phyloP scores from a whole-genome alignment of 805 yeast species.

The Candida lessepsii region DNA sequence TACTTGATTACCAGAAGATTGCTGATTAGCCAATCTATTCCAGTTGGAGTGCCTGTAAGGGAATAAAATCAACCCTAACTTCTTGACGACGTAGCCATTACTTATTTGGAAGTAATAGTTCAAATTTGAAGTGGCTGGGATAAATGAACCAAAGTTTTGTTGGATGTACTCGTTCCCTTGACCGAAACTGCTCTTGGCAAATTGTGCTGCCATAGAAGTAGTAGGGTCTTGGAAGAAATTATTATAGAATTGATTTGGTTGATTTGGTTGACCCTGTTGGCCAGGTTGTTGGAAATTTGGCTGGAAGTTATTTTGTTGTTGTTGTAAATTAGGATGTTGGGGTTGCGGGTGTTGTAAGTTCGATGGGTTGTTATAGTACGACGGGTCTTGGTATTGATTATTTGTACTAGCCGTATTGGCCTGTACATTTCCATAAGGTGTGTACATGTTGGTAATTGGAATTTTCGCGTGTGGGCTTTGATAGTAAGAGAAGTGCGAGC shows the following conservation, averaged over 20 bases:
- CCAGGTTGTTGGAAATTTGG: constrained; percentile 25
- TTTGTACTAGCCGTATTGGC: constrained; percentile 12
- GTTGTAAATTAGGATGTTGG: constrained; percentile 20
- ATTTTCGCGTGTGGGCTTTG: too few species aligned
- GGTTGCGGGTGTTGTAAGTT: constrained; percentile 34
- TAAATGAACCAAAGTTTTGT: constrained; percentile 58
- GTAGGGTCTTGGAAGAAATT: constrained; percentile 72
- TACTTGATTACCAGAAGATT: constrained; percentile 18
- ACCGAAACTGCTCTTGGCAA: constrained; percentile 81
- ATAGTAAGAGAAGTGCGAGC: background rate
- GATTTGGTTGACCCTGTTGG: constrained; percentile 21
- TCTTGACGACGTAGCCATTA: constrained; percentile 77
- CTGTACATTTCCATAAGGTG: constrained; percentile 35
- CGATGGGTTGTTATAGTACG: constrained; percentile 3
- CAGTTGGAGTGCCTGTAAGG: constrained; percentile 87
- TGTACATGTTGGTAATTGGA: constrained; percentile 27
- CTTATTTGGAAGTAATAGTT: constrained; percentile 91
- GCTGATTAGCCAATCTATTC: constrained; percentile 52
- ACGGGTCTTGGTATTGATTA: background rate
- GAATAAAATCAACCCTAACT: constrained; percentile 69
- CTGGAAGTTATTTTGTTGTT: constrained; percentile 29
- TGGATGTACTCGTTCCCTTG: constrained; percentile 80
- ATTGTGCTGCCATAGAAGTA: constrained; percentile 80
- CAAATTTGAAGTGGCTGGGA: constrained; percentile 53
- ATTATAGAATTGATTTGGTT: constrained; percentile 19